Evolutionary conservation across 805 yeast species (phyloP), one percentile per base, ranked within the genome.

Genomic region (Komagataella kurtzmanii): DNA sequence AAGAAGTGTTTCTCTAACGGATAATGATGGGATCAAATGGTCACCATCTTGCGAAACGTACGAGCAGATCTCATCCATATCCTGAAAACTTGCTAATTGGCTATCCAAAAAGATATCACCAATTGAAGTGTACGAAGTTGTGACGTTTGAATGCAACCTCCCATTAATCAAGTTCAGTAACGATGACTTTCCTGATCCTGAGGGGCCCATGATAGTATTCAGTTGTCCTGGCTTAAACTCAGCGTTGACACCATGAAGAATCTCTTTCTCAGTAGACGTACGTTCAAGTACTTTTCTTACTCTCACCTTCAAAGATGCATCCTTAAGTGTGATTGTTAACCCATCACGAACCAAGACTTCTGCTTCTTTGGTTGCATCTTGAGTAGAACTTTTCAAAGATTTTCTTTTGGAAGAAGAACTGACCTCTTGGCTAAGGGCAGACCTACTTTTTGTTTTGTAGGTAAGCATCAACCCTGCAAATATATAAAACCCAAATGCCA

Each of bases 31-130:
- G 45, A 86, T 66, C 51, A 88, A 68, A 44, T 85, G 81, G 55
- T 80, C 82, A 61, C 88, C 96, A 56, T 83, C 87, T 60, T 88
- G 96, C 5, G 86, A 77, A 18, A 88, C 96, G 65, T 84, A 88
- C 0, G 91, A 86, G 50, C 91, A 75, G 23, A 79, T 58, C 12
- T 50, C n/a, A n/a, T 43, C 62, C 7, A 76, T 67, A n/a, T 61
- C 50, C 14, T 30, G 12, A 14, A 30, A 30, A 10, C n/a, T 30
- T 30, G 40, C 40, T 49, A 58, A 48, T 59, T 69, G 53, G 55
- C 79, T 77, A 8, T 30, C 40, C 51, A 81, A 65, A 14, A 63
- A 58, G 12, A 81, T 64, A 1, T 59, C 56, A 3, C 87, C 86
- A 3, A 64, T 58, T 1, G 64, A 57, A 3, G 52, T 49, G 52